These are phyloP conservation scores for Clavispora asparagi DNA, from an alignment of 805 yeast species.

Conservation along the genomic window DNA sequence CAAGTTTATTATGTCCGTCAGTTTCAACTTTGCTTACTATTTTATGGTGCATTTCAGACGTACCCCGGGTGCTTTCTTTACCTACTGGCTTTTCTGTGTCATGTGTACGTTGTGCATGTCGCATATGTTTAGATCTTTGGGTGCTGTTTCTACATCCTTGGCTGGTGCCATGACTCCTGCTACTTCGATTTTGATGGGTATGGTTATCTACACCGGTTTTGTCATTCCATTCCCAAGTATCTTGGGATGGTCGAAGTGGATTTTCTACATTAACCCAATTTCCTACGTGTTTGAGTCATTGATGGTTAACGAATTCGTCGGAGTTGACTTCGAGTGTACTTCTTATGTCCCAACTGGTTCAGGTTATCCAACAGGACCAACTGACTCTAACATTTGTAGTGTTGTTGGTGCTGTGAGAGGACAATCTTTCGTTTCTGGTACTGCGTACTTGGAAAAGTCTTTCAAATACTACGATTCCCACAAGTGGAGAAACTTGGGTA, in stretches of 20 bases:
- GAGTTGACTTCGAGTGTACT: conserved; percentile 50
- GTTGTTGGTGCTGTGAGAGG: conserved; percentile 61
- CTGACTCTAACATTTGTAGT: conserved; percentile 47
- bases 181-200: conserved; percentile 41
- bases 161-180: conserved; percentile 44
- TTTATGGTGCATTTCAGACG: conserved; percentile 31
- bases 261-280: conserved; percentile 38
- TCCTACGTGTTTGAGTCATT: conserved; percentile 49
- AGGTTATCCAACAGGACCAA: conserved; percentile 37
- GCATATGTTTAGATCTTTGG: conserved; percentile 37
- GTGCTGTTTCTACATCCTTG: conserved; percentile 36
- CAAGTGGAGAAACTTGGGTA: conserved; percentile 80
- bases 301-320: conserved; percentile 61
- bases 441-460: conserved; percentile 43
- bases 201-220: conserved; percentile 52
- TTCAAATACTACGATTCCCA: conserved; percentile 53
- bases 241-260: conserved; percentile 32
- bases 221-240: conserved; percentile 38
- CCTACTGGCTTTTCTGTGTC: conserved; percentile 29
- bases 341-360: conserved; percentile 58
- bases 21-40: conserved; percentile 29
- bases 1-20: conserved; percentile 35
- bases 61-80: conserved; percentile 33
- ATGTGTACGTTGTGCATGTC: conserved; percentile 27
- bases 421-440: conserved; percentile 48